Evolutionary conservation across 2,329 filamentous ascomycete species (phyloP).

Genomic region (Blumeria hordei): DNA sequence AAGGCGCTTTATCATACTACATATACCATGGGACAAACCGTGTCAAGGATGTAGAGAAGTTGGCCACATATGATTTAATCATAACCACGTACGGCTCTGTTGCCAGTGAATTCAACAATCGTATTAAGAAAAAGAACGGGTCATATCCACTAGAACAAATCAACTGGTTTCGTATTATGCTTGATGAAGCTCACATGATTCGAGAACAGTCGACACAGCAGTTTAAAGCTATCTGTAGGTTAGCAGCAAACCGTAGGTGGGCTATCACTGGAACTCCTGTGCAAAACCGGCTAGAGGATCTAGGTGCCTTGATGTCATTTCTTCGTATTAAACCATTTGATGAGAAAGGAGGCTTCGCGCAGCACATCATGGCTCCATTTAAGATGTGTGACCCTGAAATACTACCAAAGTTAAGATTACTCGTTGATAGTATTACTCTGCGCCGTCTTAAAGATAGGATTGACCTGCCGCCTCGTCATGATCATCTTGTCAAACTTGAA

Average conservation of each 20-base stretch:
- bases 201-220: constrained; percentile 62
- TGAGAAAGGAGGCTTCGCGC: constrained; percentile 47
- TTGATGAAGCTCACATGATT: constrained; percentile 90
- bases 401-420: constrained; percentile 59
- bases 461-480: constrained; percentile 49
- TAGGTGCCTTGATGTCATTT: constrained; percentile 70
- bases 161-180: constrained; percentile 79
- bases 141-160: constrained; percentile 46
- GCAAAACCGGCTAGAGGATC: constrained; percentile 78
- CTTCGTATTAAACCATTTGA: constrained; percentile 69
- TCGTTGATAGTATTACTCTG: constrained; percentile 86
- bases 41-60: constrained; percentile 38
- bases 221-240: constrained; percentile 60
- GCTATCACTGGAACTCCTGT: constrained; percentile 93
- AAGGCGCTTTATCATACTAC: constrained; percentile 42
- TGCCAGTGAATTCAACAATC: constrained; percentile 48
- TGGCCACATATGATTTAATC: constrained; percentile 58
- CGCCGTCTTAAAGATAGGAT: constrained; percentile 83
- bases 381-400: constrained; percentile 69
- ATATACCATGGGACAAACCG: constrained; percentile 71
- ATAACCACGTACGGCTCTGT: constrained; percentile 86
- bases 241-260: constrained; percentile 69
- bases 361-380: constrained; percentile 65
- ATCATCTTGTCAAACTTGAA: constrained; percentile 46
- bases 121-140: constrained; percentile 34